Percentiles rank a stretch among this genome's conserved stretches.
phyloP scores from a whole-genome alignment of 495 filamentous ascomycete species.

The Massariosphaeria phaeospora region DNA sequence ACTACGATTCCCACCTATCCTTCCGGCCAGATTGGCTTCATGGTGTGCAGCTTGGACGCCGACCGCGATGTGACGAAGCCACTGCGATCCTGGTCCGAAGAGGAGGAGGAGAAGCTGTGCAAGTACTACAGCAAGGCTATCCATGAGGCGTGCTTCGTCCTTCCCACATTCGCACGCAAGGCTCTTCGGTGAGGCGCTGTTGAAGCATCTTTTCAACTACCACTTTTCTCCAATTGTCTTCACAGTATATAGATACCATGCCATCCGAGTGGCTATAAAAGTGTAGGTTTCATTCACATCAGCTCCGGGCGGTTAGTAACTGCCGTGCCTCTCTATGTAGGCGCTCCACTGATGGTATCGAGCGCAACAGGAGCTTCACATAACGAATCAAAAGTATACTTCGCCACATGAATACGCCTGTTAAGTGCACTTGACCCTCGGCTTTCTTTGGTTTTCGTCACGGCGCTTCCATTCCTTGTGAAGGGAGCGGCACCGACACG shows the following conservation, averaged over 20 bases:
- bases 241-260: constrained; percentile 20
- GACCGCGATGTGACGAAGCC: constrained; percentile 77
- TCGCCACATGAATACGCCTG: too few relatives aligned
- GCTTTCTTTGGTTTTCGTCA: too few relatives aligned
- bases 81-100: constrained; percentile 66
- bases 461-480: too few relatives aligned
- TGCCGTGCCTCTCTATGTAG: not conserved
- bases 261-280: constrained; percentile 11
- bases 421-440: too few relatives aligned
- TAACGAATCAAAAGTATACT: too few relatives aligned
- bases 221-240: not conserved
- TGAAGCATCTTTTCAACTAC: too few relatives aligned
- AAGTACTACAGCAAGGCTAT: constrained; percentile 94
- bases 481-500: constrained; percentile 11
- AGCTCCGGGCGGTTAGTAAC: constrained; percentile 6
- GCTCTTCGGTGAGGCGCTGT: constrained; percentile 50
- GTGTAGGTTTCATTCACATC: constrained; percentile 8
- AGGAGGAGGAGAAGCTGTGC: constrained; percentile 90
- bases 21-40: constrained; percentile 98
- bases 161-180: constrained; percentile 86
- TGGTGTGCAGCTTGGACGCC: constrained; percentile 96
- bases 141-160: constrained; percentile 86
- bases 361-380: not conserved
- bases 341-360: too few relatives aligned
- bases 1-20: constrained; percentile 99